Conservation (phyloP, 306 rosid genomes). For the Cucumis hystrix region DNA sequence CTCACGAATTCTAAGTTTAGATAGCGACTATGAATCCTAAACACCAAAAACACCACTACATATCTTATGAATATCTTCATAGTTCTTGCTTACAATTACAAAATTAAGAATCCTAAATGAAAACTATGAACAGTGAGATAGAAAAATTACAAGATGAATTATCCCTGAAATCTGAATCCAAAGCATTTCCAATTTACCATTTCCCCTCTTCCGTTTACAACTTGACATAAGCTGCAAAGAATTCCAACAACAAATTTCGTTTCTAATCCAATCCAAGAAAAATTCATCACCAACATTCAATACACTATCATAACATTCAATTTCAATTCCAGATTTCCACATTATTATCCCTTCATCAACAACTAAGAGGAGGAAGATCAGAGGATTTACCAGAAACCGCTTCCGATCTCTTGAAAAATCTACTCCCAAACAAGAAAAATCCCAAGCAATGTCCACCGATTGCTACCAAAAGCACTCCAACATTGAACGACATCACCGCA, state of each 20-base stretch:
- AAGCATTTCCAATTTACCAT: background rate
- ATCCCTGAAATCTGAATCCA: constrained; percentile 1
- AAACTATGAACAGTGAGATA: background rate
- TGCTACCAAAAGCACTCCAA: constrained; percentile 55
- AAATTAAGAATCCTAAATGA: background rate
- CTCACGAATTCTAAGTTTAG: too few species aligned
- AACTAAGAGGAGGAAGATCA: constrained; percentile 42
- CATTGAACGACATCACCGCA: constrained; percentile 79
- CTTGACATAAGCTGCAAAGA: constrained; percentile 3
- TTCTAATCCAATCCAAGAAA: background rate
- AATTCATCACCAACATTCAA: background rate
- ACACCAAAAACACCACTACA: too few species aligned
- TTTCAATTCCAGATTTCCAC: background rate
- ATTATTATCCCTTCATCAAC: constrained; percentile 16
- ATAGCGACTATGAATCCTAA: too few species aligned
- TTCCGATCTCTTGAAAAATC: constrained; percentile 19
- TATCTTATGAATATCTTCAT: too few species aligned
- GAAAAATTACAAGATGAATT: background rate
- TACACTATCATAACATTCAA: background rate
- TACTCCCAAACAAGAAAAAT: constrained; percentile 38
- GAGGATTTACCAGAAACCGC: constrained; percentile 1
- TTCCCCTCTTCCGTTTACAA: background rate
- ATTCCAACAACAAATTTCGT: background rate
- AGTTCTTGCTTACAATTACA: background rate
- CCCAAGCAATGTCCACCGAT: constrained; percentile 59